Base-by-base conservation (phyloP, 352 stramenopile species). In the Phytophthora boehmeriae region DNA sequence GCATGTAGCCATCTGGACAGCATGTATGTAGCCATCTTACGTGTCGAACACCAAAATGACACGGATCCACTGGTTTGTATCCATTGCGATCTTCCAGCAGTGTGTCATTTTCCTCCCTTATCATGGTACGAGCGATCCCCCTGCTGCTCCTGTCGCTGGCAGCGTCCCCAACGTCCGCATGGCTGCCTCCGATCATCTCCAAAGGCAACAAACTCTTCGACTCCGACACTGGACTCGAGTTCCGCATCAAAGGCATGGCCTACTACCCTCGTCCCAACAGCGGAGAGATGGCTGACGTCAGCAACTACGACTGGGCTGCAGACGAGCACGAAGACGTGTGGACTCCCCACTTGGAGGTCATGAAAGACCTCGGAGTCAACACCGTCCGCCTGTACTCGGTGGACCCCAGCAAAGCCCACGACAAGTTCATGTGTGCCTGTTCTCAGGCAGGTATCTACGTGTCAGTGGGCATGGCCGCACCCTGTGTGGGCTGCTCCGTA, bases 121-220 rank as follows among this genome's bases (percentile, higher is more conserved):
- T 30, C 3, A 30, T 30, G 25, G 3, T 30, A 6, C 25, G n/a
- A n/a, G n/a, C n/a, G n/a, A 30, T 30, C 25, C 6, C 25, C 25
- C 25, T 30, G 3, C 25, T 30, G 25, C 6, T 30, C 25, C 25
- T 30, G 25, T 8, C 25, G 25, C 25, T 30, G 3, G 25, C 25
- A 30, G 6, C 25, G 3, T 30, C 25, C 25, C 25, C 25, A 30
- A 30, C 25, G 25, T 30, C 25, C 52, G 75, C 63, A 13, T 84
- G 72, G 72, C 35, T 74, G 3, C 42, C 72, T 27, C 69, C 57
- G 16, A 71, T 85, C 63, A 49, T 80, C 11, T 48, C 47, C 48
- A 82, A 81, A 50, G 81, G 80, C 48, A 90, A 90, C 72, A 92
- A 91, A 68, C 83, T 93, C 53, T 96, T 93, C 63, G 60, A 92